phyloP scores from a whole-genome alignment of 306 rosid species.

The Trifolium dubium region DNA sequence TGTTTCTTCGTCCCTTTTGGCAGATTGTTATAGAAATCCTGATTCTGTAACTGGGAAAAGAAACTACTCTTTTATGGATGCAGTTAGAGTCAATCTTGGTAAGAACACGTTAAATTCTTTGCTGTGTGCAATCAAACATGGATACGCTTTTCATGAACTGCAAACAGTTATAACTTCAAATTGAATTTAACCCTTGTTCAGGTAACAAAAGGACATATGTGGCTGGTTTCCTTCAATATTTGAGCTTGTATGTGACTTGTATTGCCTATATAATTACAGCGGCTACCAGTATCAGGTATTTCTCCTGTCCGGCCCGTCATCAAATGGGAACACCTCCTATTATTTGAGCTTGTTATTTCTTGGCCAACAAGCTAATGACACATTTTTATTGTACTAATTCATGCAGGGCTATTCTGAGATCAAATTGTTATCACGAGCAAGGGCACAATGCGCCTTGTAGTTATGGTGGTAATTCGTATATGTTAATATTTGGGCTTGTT shows the following conservation, averaged over 20 bases:
- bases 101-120: conserved; percentile 32
- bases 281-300: conserved; percentile 68
- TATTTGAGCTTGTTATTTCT: no score
- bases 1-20: conserved; percentile 58
- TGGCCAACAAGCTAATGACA: conserved; percentile 9
- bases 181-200: conserved; percentile 41
- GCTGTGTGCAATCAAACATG: neutral
- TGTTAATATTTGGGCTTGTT: conserved; percentile 70
- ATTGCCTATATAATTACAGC: conserved; percentile 72
- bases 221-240: conserved; percentile 63
- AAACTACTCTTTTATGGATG: conserved; percentile 67
- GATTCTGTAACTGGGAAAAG: conserved; percentile 68
- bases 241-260: conserved; percentile 64
- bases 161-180: conserved; percentile 14
- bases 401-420: conserved; percentile 70
- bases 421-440: conserved; percentile 76
- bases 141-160: no score
- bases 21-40: conserved; percentile 75
- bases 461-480: conserved; percentile 54
- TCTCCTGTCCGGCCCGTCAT: neutral
- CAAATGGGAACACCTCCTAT: no score
- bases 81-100: conserved; percentile 73
- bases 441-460: conserved; percentile 74
- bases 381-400: neutral
- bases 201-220: conserved; percentile 56